Percentiles rank a stretch among this genome's conserved stretches.
Conservation (phyloP, 768 basidiomycete genomes). For the Suillus brevipes region DNA sequence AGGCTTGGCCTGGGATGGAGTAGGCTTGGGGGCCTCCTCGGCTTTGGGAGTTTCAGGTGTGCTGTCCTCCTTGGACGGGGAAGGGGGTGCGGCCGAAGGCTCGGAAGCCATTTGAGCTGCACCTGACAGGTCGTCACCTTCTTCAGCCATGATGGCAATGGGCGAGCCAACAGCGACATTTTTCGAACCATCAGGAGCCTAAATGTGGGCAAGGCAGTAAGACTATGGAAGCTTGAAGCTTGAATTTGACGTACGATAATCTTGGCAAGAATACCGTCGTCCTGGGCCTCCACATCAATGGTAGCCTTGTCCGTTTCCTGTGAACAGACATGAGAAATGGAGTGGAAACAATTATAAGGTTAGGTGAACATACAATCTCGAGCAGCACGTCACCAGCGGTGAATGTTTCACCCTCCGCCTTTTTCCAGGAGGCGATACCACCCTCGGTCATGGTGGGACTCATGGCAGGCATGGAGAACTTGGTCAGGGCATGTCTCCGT, state of each 20-base stretch:
- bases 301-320: conserved; percentile 99
- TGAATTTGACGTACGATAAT: conserved; percentile 70
- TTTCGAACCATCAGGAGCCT: conserved; percentile 87
- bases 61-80: conserved; percentile 35
- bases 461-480: conserved; percentile 98
- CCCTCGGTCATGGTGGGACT: conserved; percentile 99
- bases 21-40: conserved; percentile 34
- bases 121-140: conserved; percentile 91
- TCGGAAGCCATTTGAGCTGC: conserved; percentile 73
- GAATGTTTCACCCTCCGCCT: conserved; percentile 92
- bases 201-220: conserved; percentile 7
- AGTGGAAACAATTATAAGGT: conserved; percentile 9
- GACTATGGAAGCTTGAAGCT: not conserved
- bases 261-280: conserved; percentile 95
- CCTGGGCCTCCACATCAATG: conserved; percentile 99
- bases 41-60: conserved; percentile 45
- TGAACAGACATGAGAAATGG: conserved; percentile 13
- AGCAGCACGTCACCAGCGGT: conserved; percentile 89
- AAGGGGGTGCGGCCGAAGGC: conserved; percentile 41
- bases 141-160: conserved; percentile 92
- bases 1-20: conserved; percentile 35
- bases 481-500: conserved; percentile 74
- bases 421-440: conserved; percentile 97
- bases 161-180: conserved; percentile 81
- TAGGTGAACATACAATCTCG: conserved; percentile 72